phyloP scores from a whole-genome alignment of 208 protist genomes.

The Acanthamoeba royreba region DNA sequence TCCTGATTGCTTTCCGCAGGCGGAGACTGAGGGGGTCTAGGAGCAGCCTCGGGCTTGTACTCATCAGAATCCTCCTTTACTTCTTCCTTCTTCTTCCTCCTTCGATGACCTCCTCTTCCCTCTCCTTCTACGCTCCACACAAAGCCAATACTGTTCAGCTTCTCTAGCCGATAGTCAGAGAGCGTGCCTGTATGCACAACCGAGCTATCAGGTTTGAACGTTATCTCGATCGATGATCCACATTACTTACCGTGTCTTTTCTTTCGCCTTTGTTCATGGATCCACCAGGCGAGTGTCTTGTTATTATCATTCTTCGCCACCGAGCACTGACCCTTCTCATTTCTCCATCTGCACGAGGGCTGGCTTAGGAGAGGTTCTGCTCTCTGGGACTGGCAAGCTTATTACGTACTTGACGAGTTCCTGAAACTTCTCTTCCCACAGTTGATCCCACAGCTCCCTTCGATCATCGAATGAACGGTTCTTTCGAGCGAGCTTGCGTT shows the following conservation, averaged over 20 bases:
- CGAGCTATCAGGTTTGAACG: neutral
- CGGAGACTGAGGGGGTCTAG: neutral
- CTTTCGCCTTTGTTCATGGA: conserved; percentile 6
- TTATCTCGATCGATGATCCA: too few species aligned
- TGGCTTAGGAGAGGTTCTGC: neutral
- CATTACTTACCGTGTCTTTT: neutral
- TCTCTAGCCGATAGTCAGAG: neutral
- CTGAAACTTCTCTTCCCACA: conserved; percentile 23
- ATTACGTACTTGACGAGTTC: neutral
- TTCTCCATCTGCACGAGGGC: neutral
- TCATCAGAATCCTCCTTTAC: neutral
- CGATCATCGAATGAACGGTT: neutral
- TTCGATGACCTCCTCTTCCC: neutral
- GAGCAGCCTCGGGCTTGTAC: neutral
- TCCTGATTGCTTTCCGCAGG: too few species aligned
- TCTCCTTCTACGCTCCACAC: neutral
- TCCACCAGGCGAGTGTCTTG: conserved; percentile 22
- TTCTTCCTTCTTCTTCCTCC: neutral
- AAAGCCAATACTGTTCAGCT: conserved; percentile 21
- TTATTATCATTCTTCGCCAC: neutral
- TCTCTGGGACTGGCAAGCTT: too few species aligned
- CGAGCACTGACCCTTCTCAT: neutral
- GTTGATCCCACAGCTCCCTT: neutral
- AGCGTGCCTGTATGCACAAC: neutral
- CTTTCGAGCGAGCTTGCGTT: neutral